Evolutionary conservation across 2,329 filamentous ascomycete species (phyloP).

Genomic region (Trichoderma simmonsii): DNA sequence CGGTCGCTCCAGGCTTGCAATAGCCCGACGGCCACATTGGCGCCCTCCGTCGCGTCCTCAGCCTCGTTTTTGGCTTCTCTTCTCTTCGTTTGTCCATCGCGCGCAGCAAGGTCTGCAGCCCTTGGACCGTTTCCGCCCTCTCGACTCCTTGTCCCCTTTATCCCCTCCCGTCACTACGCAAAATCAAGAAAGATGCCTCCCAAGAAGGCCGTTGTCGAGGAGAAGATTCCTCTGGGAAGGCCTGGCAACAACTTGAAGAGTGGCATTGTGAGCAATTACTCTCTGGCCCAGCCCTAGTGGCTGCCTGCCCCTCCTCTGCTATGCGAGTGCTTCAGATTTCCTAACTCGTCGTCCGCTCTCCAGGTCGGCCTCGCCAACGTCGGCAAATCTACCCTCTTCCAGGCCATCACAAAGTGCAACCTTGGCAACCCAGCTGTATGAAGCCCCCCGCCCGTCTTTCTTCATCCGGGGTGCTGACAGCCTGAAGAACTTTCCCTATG

Average conservation of each 20-base stretch:
- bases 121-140: conserved; percentile 47
- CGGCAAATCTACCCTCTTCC: conserved; percentile 98
- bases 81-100: conserved; percentile 45
- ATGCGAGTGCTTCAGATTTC: conserved; percentile 5
- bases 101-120: conserved; percentile 68
- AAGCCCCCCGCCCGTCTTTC: conserved; percentile 36
- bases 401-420: conserved; percentile 96
- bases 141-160: conserved; percentile 48
- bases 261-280: conserved; percentile 73
- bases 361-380: conserved; percentile 98
- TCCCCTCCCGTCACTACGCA: conserved; percentile 55
- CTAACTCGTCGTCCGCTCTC: conserved; percentile 23
- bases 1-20: conserved; percentile 39
- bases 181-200: conserved; percentile 82
- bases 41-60: conserved; percentile 36
- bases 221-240: conserved; percentile 94
- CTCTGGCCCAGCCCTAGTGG: conserved; percentile 8
- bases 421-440: conserved; percentile 94
- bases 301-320: not conserved
- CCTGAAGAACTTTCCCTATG: conserved; percentile 90
- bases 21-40: conserved; percentile 45
- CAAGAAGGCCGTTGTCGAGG: conserved; percentile 87
- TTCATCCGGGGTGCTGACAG: conserved; percentile 41
- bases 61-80: conserved; percentile 52
- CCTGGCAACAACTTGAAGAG: conserved; percentile 98